Percentiles rank a stretch among this genome's conserved stretches.
Conservation (phyloP, 2,329 filamentous ascomycete genomes). For the Chaetomiaceae sp. region DNA sequence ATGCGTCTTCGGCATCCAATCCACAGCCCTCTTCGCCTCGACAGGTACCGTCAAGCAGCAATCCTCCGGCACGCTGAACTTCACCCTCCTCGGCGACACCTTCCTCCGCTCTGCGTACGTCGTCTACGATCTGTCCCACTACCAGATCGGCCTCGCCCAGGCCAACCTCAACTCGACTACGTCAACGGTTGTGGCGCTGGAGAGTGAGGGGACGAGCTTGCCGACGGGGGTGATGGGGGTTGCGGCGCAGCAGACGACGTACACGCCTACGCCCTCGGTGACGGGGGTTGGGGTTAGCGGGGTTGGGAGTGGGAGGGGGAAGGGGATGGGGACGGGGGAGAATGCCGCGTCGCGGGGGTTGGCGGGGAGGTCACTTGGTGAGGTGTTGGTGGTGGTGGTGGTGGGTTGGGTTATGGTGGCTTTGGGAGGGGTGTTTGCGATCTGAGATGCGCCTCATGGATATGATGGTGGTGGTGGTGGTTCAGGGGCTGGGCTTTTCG, state of each 20-base stretch:
- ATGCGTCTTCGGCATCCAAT: conserved; percentile 55
- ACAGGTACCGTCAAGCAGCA: conserved; percentile 4
- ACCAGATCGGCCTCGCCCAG: conserved; percentile 49
- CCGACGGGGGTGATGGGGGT: conserved; percentile 42
- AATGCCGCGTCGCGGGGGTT: not conserved
- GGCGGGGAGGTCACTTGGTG: not conserved
- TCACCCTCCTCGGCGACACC: conserved; percentile 42
- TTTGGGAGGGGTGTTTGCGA: conserved; percentile 2
- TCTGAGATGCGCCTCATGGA: no score
- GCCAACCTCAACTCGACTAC: conserved; percentile 46
- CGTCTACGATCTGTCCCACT: conserved; percentile 50
- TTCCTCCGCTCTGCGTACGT: conserved; percentile 49
- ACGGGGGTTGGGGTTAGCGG: not conserved
- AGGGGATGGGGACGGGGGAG: not conserved
- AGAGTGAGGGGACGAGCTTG: conserved; percentile 33
- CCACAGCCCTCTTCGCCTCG: conserved; percentile 28
- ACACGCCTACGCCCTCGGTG: conserved; percentile 12
- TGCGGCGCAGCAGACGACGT: conserved; percentile 31
- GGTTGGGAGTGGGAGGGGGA: not conserved
- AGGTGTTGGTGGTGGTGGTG: conserved; percentile 3
- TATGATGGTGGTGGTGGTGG: no score
- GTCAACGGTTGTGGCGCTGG: conserved; percentile 44
- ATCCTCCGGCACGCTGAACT: conserved; percentile 14
- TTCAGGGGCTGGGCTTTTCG: no score
- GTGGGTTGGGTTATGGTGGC: no score